Base-by-base conservation (phyloP, 805 yeast species). In the Pichia thaimueangensis region DNA sequence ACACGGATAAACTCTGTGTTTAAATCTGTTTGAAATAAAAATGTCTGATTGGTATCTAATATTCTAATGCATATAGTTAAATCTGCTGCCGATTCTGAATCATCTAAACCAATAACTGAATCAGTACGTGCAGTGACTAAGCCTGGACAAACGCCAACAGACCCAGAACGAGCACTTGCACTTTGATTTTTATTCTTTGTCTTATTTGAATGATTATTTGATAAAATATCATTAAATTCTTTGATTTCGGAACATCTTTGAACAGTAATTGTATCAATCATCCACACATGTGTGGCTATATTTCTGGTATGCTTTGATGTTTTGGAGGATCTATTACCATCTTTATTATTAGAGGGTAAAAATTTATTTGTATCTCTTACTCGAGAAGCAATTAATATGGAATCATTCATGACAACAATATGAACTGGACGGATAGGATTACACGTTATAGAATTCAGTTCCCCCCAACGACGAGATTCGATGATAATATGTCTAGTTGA, bases 381-480 rank as follows among this genome's bases (percentile, higher is more conserved):
- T 46, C 78, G 73, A 1, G 85, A 70, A 0, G 96, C 95, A 30
- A 89, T 69, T 43, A 89, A 62, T 1, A 88, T 58, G 53, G 80
- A 70, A 59, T 89, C 97, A 56, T 83, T 88, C 51, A 89, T 67
- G 8, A 89, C 61, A 53, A 85, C 84, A 35, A 89, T 59, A 54
- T 84, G 94, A 5, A 82, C 79, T 2, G 86, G 80, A 50, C 83
- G 80, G 27, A 81, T 68, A 1, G 88, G 81, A 58, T 86, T 86
- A 76, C 86, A 78, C 11, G 95, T 86, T 0, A 93, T 88, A 3
- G 83, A 77, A 54, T 87, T 88, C 46, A 89, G 65, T 60, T 88
- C 96, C 45, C 74, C 77, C 96, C 96, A 89, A 37, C 88, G 73
- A 3, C 83, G 82, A 57, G 87, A 78, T 53, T 88, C 93, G 9